A percentile compares a stretch with the other conserved stretches of the same genome.
Evolutionary conservation across 2,329 filamentous ascomycete species (phyloP).

Genomic region (Colletotrichum sp.): DNA sequence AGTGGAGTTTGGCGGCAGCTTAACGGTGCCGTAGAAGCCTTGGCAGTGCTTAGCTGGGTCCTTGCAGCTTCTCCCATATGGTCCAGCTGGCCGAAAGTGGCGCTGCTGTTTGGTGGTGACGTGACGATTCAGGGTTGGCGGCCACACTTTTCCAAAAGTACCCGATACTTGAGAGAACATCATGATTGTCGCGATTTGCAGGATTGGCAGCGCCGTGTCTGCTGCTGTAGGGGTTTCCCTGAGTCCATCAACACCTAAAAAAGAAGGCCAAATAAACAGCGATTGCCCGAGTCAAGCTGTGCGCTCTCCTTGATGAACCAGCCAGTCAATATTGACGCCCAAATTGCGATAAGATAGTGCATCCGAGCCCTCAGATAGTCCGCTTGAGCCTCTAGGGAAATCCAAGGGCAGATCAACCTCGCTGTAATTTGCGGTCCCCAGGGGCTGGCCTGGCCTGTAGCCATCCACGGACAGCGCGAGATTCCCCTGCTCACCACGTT

Average conservation of each 20-base stretch:
- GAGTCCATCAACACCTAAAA: background rate
- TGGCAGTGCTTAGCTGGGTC: background rate
- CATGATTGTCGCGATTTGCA: background rate
- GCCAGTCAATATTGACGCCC: background rate
- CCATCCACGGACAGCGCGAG: background rate
- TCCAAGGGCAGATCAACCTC: background rate
- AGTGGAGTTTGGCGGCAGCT: background rate
- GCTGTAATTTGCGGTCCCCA: background rate
- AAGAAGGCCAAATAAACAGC: background rate
- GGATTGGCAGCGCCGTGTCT: background rate
- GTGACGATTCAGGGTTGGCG: background rate
- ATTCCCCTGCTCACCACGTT: background rate
- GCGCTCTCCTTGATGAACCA: background rate
- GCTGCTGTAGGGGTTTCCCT: background rate
- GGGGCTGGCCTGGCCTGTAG: background rate
- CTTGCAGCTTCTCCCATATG: background rate
- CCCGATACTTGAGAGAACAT: background rate
- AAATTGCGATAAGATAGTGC: background rate
- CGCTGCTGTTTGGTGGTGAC: background rate
- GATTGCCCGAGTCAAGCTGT: conserved; percentile 1
- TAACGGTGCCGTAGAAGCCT: background rate
- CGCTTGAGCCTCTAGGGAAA: background rate
- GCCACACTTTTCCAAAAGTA: background rate
- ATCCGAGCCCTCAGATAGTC: background rate
- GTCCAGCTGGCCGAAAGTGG: background rate